Evolutionary conservation across 2,329 filamentous ascomycete species (phyloP).

Genomic region (Pezicula rhizophila): DNA sequence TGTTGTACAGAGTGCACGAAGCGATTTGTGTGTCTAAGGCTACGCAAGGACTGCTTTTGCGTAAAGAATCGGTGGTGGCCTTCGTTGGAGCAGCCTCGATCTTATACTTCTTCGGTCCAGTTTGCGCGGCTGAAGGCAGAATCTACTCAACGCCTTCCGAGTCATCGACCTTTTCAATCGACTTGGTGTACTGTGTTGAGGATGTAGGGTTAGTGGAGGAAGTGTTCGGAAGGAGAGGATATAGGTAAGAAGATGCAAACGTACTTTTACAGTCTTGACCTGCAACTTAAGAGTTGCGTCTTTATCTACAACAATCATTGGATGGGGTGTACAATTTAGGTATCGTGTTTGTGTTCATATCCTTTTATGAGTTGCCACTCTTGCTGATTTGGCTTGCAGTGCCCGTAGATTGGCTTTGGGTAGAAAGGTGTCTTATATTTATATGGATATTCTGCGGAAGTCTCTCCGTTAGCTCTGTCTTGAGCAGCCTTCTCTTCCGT

Average conservation of each 20-base stretch:
- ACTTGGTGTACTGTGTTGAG: conserved; percentile 59
- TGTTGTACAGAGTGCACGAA: too few relatives aligned
- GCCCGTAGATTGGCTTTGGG: too few relatives aligned
- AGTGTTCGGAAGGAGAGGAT: background rate
- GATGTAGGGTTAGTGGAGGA: conserved; percentile 7
- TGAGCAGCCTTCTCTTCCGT: too few relatives aligned
- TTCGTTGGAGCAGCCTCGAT: conserved; percentile 5
- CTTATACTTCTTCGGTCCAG: conserved; percentile 32
- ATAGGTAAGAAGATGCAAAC: conserved; percentile 7
- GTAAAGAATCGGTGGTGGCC: conserved; percentile 1
- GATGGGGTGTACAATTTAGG: conserved; percentile 66
- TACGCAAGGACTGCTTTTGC: too few relatives aligned
- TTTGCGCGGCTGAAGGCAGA: conserved; percentile 49
- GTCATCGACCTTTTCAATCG: conserved; percentile 58
- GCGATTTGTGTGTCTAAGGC: too few relatives aligned
- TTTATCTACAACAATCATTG: conserved; percentile 78
- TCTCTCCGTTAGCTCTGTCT: too few relatives aligned
- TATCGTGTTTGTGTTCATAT: too few relatives aligned
- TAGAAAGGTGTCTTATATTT: too few relatives aligned
- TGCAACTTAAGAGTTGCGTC: conserved; percentile 69
- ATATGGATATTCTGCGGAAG: too few relatives aligned
- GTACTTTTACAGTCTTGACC: conserved; percentile 64
- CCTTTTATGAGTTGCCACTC: too few relatives aligned
- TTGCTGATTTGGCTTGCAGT: too few relatives aligned
- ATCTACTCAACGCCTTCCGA: conserved; percentile 53